A percentile compares a stretch with the other conserved stretches of the same genome.
phyloP scores from a whole-genome alignment of 805 yeast genomes.

The Candida pini region DNA sequence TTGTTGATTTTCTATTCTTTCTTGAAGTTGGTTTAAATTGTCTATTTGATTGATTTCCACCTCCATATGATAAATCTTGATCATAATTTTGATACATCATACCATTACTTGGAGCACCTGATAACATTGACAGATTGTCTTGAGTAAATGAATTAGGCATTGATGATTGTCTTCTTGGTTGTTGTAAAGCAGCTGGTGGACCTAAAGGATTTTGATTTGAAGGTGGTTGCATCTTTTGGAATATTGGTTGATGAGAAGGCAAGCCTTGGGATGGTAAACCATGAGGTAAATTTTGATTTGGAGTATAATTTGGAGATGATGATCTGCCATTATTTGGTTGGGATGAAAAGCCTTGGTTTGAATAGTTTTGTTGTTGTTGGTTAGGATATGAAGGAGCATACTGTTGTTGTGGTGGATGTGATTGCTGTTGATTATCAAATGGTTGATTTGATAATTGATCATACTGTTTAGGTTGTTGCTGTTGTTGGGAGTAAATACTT shows the following conservation, averaged over 20 bases:
- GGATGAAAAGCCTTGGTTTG: constrained; percentile 3
- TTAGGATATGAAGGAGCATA: constrained; percentile 15
- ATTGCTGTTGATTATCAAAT: constrained; percentile 5
- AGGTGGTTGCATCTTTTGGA: constrained; percentile 17
- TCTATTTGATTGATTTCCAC: constrained; percentile 16
- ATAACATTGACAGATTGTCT: constrained; percentile 19
- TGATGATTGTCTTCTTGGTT: constrained; percentile 24
- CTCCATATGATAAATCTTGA: constrained; percentile 13
- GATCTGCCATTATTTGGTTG: constrained; percentile 15
- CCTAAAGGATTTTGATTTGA: constrained; percentile 10
- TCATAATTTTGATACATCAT: constrained; percentile 11
- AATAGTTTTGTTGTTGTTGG: constrained; percentile 7
- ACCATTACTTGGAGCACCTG: constrained; percentile 15
- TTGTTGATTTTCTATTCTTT: constrained; percentile 38
- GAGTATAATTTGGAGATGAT: constrained; percentile 24
- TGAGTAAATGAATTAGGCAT: constrained; percentile 19
- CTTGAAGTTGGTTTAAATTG: constrained; percentile 38
- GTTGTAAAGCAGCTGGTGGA: no score
- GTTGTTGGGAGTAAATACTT: constrained; percentile 16
- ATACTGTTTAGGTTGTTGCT: constrained; percentile 18
- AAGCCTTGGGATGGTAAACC: constrained; percentile 31
- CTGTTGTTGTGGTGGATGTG: constrained; percentile 15
- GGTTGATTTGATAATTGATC: no score
- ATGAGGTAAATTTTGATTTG: constrained; percentile 28
- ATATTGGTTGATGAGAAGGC: constrained; percentile 26